Evolutionary conservation across 192 early-diverging fungal genomes (phyloP).

Genomic region (Rhizoclosmatium sp.): DNA sequence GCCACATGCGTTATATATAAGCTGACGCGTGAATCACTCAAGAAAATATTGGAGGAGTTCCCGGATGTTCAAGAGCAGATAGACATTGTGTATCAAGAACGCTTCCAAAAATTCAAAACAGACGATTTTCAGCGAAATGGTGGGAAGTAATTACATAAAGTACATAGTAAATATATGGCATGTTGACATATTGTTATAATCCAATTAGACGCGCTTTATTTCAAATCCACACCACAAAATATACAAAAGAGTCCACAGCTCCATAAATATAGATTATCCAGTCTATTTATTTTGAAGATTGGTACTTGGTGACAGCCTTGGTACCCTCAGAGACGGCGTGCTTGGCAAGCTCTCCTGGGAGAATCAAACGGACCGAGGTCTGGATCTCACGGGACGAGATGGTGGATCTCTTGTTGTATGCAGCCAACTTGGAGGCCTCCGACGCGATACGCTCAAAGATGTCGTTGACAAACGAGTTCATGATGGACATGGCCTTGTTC

Average conservation of each 20-base stretch:
- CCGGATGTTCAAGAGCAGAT: conserved; percentile 40
- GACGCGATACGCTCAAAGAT: conserved; percentile 96
- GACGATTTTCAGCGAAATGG: neutral
- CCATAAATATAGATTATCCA: neutral
- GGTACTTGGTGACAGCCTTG: conserved; percentile 98
- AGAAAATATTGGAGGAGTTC: conserved; percentile 31
- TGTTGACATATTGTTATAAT: neutral
- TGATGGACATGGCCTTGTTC: conserved; percentile 98
- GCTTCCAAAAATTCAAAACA: conserved; percentile 38
- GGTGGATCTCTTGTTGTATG: conserved; percentile 96
- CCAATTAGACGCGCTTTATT: too few relatives aligned
- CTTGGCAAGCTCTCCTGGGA: conserved; percentile 95
- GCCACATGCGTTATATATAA: conserved; percentile 17
- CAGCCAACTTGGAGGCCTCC: conserved; percentile 69
- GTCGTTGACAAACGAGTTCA: conserved; percentile 98
- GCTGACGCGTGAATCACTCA: conserved; percentile 18
- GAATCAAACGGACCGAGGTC: conserved; percentile 76
- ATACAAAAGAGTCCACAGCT: neutral
- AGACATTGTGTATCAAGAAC: conserved; percentile 43
- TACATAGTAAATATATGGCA: neutral
- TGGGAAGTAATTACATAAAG: too few relatives aligned
- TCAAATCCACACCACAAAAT: too few relatives aligned
- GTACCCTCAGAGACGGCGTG: conserved; percentile 98
- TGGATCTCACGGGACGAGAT: conserved; percentile 97
- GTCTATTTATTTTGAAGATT: conserved; percentile 68